Conservation (phyloP, 2,329 filamentous ascomycete genomes). For the Ophiosphaerella narmari region DNA sequence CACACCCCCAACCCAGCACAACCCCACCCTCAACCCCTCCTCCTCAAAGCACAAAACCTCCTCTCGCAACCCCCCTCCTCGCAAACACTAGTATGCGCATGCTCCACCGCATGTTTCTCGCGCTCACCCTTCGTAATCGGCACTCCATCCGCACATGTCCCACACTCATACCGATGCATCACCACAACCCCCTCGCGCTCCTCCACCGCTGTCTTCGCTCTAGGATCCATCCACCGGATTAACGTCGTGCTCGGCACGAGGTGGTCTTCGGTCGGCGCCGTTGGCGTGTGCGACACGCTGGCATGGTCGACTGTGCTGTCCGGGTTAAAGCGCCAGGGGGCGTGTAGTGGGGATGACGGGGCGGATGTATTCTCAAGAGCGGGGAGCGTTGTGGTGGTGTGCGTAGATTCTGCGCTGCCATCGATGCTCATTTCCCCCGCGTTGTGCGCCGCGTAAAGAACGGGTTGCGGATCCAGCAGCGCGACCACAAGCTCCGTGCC, state of each 20-base stretch:
- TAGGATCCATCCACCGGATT: conserved; percentile 30
- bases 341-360: background rate
- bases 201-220: conserved; percentile 6
- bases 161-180: conserved; percentile 25
- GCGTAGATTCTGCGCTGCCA: background rate
- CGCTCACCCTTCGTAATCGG: conserved; percentile 32
- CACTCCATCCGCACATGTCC: conserved; percentile 24
- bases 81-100: conserved; percentile 28
- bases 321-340: conserved; percentile 24
- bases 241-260: conserved; percentile 28
- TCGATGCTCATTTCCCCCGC: background rate
- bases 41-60: conserved; percentile 29
- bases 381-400: background rate
- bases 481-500: conserved; percentile 32
- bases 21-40: background rate
- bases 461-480: conserved; percentile 19
- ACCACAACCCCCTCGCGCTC: conserved; percentile 15
- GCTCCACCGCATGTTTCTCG: conserved; percentile 30
- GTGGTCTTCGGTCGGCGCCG: conserved; percentile 3
- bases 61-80: conserved; percentile 19
- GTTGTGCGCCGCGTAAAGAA: background rate
- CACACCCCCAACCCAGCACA: no score
- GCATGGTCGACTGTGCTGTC: background rate
- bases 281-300: background rate
- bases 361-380: background rate